phyloP scores from a whole-genome alignment of 768 basidiomycete species.

The Leucocoprinus birnbaumii region DNA sequence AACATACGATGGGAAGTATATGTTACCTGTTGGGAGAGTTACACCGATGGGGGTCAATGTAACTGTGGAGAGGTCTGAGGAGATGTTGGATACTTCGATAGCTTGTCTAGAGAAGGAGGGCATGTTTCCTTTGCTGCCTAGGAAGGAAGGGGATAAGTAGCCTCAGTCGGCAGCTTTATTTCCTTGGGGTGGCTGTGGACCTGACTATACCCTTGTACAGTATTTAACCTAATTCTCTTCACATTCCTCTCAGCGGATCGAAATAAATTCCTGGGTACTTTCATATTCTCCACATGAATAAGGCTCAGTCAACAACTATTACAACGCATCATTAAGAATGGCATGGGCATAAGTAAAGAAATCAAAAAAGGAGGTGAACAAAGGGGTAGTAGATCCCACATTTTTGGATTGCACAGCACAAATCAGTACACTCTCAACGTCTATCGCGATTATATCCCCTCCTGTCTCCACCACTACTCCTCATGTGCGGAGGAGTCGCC shows the following conservation, averaged over 20 bases:
- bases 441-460: constrained; percentile 8
- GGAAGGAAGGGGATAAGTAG: not conserved
- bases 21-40: constrained; percentile 32
- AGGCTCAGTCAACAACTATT: too few relatives aligned
- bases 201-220: too few relatives aligned
- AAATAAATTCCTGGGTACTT: too few relatives aligned
- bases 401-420: not conserved
- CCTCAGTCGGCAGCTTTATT: too few relatives aligned
- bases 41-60: constrained; percentile 28
- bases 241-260: too few relatives aligned
- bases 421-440: constrained; percentile 1
- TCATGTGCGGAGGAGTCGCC: constrained; percentile 10
- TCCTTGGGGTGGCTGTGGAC: too few relatives aligned
- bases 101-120: constrained; percentile 38
- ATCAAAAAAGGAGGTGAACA: too few relatives aligned
- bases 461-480: not conserved
- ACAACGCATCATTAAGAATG: too few relatives aligned
- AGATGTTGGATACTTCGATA: constrained; percentile 8
- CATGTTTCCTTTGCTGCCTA: constrained; percentile 9
- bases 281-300: too few relatives aligned
- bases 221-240: too few relatives aligned
- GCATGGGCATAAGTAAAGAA: too few relatives aligned
- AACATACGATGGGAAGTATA: constrained; percentile 34
- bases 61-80: constrained; percentile 29
- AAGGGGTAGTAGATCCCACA: too few relatives aligned